Percentiles rank a stretch among this genome's conserved stretches.
These are phyloP conservation scores for Candida maesae DNA, from an alignment of 805 yeast species.

Conservation along the genomic window DNA sequence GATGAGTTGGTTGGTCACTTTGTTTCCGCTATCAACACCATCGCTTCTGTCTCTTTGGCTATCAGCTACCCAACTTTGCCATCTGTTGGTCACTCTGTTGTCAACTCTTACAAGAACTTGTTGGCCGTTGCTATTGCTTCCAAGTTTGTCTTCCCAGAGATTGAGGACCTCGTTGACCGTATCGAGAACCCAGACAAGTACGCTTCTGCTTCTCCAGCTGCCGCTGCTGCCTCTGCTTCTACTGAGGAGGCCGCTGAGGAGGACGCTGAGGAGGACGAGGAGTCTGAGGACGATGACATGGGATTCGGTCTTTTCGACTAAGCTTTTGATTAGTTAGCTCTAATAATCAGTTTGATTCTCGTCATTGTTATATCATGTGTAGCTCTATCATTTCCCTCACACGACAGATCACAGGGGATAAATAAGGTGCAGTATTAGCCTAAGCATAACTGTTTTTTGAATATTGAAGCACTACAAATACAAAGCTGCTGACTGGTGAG, in stretches of 20 bases:
- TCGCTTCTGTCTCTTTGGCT: slow-evolving; percentile 96
- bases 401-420: too few relatives aligned
- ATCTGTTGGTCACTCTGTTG: slow-evolving; percentile 97
- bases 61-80: slow-evolving; percentile 99
- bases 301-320: slow-evolving; percentile 99
- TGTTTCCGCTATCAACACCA: slow-evolving; percentile 85
- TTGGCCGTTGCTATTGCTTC: slow-evolving; percentile 97
- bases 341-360: neutral
- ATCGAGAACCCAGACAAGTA: slow-evolving; percentile 99
- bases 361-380: too few relatives aligned
- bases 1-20: slow-evolving; percentile 93
- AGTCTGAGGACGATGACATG: slow-evolving; percentile 75
- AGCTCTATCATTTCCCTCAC: too few relatives aligned
- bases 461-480: too few relatives aligned
- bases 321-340: slow-evolving; percentile 26
- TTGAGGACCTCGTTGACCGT: slow-evolving; percentile 99
- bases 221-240: slow-evolving; percentile 76
- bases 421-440: too few relatives aligned
- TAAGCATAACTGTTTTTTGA: too few relatives aligned
- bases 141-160: slow-evolving; percentile 98
- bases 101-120: slow-evolving; percentile 99
- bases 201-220: slow-evolving; percentile 99
- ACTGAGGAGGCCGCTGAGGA: slow-evolving; percentile 74
- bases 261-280: slow-evolving; percentile 66
- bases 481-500: too few relatives aligned